phyloP scores from a whole-genome alignment of 1,284 basidiomycete species.

The Limonomyces culmigenus region DNA sequence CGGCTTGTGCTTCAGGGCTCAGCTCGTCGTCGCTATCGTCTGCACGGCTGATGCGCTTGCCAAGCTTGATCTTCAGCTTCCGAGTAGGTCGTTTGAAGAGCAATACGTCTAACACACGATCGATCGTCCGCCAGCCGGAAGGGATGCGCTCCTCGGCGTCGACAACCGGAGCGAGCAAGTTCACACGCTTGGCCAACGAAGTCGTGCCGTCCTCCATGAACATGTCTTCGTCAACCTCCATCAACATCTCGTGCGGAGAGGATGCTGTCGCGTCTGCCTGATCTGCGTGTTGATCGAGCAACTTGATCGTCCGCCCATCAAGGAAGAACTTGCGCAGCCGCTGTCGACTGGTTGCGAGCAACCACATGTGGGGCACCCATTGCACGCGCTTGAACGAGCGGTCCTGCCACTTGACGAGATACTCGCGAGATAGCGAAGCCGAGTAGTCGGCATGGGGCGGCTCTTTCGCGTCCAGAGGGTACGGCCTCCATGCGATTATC shows the following conservation, averaged over 20 bases:
- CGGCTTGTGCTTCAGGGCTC: constrained; percentile 14
- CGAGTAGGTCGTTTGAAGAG: constrained; percentile 29
- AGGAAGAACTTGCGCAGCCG: constrained; percentile 67
- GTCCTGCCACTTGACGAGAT: constrained; percentile 76
- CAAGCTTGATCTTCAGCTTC: constrained; percentile 11
- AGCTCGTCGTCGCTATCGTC: constrained; percentile 15
- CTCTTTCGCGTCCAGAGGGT: constrained; percentile 44
- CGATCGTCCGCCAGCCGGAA: constrained; percentile 58
- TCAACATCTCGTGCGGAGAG: too few species aligned
- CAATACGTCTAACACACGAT: constrained; percentile 63
- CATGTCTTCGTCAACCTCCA: too few species aligned
- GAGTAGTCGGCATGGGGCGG: constrained; percentile 32
- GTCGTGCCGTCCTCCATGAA: background rate
- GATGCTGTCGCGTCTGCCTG: constrained; percentile 10
- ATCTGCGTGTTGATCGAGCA: constrained; percentile 29
- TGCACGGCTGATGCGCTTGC: constrained; percentile 7
- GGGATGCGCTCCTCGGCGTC: constrained; percentile 52
- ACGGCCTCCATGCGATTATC: constrained; percentile 83
- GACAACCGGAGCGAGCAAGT: constrained; percentile 10
- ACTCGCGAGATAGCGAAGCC: constrained; percentile 59
- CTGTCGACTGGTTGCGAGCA: constrained; percentile 38
- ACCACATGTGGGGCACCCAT: constrained; percentile 89
- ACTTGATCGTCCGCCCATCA: constrained; percentile 50
- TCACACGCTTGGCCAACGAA: too few species aligned
- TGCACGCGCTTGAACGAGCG: constrained; percentile 60